Evolutionary conservation across 306 rosid species (phyloP).

Genomic region (Acmispon strigosus): DNA sequence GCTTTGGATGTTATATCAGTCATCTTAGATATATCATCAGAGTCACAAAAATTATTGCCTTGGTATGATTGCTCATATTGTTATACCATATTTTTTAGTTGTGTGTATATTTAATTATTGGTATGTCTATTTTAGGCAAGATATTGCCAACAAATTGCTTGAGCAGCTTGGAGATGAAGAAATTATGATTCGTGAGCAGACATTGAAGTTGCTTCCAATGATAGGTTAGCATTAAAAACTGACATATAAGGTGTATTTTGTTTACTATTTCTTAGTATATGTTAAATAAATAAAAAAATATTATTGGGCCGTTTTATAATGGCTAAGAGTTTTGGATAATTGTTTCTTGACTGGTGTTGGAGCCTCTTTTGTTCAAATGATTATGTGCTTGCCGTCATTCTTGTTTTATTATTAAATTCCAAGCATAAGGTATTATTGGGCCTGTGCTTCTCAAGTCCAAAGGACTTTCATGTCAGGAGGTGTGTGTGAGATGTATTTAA

Average conservation of each 20-base stretch:
- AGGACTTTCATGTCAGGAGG: conserved; percentile 2
- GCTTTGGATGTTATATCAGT: conserved; percentile 78
- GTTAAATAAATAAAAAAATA: not conserved
- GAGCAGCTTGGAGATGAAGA: conserved; percentile 81
- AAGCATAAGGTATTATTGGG: not conserved
- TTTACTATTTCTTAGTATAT: not conserved
- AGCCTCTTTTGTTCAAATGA: conserved; percentile 2
- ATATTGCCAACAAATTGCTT: conserved; percentile 52
- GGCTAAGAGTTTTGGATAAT: conserved; percentile 10
- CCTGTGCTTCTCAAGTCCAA: not conserved
- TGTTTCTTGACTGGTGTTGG: conserved; percentile 1
- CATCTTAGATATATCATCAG: conserved; percentile 43
- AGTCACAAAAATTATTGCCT: conserved; percentile 32
- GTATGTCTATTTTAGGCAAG: conserved; percentile 50
- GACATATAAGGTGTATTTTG: not conserved
- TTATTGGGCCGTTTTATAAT: not conserved
- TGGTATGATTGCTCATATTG: conserved; percentile 41
- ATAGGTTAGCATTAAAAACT: conserved; percentile 51
- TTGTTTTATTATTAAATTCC: conserved; percentile 11
- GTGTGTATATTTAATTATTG: conserved; percentile 19
- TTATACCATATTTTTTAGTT: conserved; percentile 5
- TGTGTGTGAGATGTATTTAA: conserved; percentile 3
- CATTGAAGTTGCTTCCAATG: conserved; percentile 57
- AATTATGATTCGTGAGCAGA: conserved; percentile 48
- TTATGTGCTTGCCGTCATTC: not conserved